Conservation (phyloP, 2,329 filamentous ascomycete species). For the Macroventuria anomochaeta region DNA sequence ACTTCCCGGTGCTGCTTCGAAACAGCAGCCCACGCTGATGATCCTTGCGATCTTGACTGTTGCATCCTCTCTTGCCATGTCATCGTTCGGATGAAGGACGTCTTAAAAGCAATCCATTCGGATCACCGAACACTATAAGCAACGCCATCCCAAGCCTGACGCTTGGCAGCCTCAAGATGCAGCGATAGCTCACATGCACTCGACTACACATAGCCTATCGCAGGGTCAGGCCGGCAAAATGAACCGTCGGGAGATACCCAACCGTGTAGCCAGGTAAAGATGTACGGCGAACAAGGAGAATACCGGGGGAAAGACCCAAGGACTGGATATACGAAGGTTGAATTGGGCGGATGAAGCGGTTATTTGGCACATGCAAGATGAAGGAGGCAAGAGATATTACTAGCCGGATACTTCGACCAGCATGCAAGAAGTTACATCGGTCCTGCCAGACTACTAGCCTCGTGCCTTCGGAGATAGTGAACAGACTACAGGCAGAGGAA, state of each 20-base stretch:
- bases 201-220: no score
- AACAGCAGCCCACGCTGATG: constrained; percentile 8
- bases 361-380: background rate
- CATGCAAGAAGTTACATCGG: background rate
- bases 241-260: no score
- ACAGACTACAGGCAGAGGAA: no score
- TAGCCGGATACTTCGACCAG: no score
- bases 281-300: no score
- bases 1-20: constrained; percentile 29
- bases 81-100: constrained; percentile 22
- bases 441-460: background rate
- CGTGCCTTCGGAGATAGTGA: no score
- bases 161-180: no score
- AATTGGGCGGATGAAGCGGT: background rate
- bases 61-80: constrained; percentile 14
- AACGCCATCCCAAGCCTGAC: background rate
- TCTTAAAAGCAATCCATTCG: background rate
- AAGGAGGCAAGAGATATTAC: background rate
- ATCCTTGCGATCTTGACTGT: constrained; percentile 10
- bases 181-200: no score
- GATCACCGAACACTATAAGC: background rate
- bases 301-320: no score
- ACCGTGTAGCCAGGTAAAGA: no score
- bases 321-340: no score
- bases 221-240: no score